Base-by-base conservation (phyloP, 2,329 filamentous ascomycete species). In the Talaromyces piceae region DNA sequence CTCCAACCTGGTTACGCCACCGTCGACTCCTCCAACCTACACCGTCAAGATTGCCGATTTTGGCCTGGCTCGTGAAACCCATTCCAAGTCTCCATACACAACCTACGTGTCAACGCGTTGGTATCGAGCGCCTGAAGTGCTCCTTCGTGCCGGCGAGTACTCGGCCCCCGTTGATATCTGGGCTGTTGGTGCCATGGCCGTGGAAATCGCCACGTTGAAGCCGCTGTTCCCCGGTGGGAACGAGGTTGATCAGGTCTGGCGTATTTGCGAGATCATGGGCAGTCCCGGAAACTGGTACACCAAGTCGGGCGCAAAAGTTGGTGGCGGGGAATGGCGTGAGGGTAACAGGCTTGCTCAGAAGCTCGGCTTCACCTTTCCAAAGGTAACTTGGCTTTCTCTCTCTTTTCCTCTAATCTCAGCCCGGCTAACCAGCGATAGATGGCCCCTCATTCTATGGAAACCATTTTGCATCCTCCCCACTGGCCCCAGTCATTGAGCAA, bases 41-140 rank as follows among this genome's bases (percentile, higher is more conserved):
- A 91, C 91, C 0, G 93, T 98, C 61, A 98, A 98, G 76, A 95
- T 98, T 62, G 93, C 93, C 62, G 93, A 98, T 67, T 98, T 98
- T 71, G 93, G 93, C 57, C 81, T 98, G 13, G 93, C 93, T n/a
- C 81, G 93, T 62, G 93, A 98, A 72, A 98, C 91, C 0, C 90
- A 97, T 67, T 97, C 93, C 1, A 95, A 93, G 67, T 78, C 94
- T 33, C 91, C 93, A 0, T 98, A 97, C 72, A 98, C 93, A 0
- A 98, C 93, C 2, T 98, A 98, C 61, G 93, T 98, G 41, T 98
- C 93, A 1, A 98, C 93, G 3, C 78, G 93, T 70, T 98, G 93
- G 93, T 98, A 88, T 65, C 80, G 85, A 57, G 93, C 93, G 3
- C 93, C 93, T 0, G 93, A 98, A 66, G 93, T 98, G 2, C 79